Base-by-base conservation (phyloP, 331 rosid genomes). In the Pyracantha coccinea region DNA sequence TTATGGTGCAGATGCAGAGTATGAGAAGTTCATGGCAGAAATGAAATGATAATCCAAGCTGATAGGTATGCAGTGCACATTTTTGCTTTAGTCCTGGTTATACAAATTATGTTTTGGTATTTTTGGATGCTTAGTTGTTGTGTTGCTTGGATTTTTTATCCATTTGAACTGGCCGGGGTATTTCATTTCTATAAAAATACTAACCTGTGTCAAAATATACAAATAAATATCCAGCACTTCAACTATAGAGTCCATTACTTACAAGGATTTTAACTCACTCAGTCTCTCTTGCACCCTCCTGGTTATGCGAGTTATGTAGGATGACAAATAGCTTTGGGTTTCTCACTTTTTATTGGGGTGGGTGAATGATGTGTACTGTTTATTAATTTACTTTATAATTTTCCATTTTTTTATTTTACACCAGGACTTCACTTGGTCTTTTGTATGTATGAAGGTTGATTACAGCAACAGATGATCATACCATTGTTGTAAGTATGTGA, bases 21-120 rank as follows among this genome's bases (percentile, higher is more conserved):
- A 92, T 38, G 99, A 95, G 85, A 94, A 87, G 83, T 94, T 94
- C 89, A 95, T 95, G 99, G 90, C 97, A 32, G 97, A 92, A 89
- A 92, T 91, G 91, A 95, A 92, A 81, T 95, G 89, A 95, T 75
- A 35, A 19, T 74, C 62, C 44, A 20, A 59, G 50, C 76, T 76
- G 69, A 70, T 79, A 86, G 97, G 99, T 94, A 79, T 50, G 89
- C 73, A 14, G 66, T 1, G 32, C 55, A 25, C 23, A 35, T 54
- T 50, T 71, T 44, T 44, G 4, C 28, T 76, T 71, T 52, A 28
- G 55, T 68, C 1, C 31, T 35, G 20, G 54, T 12, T 52, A 20
- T 27, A 25, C 38, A 33, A 44, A 41, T 59, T 41, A 33, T 13
- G 8, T 38, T 52, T 67, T 17, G 19, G 38, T 33, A 32, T 21